Evolutionary conservation across 2,329 filamentous ascomycete genomes (phyloP).

Genomic region (Xylaria arbuscula): DNA sequence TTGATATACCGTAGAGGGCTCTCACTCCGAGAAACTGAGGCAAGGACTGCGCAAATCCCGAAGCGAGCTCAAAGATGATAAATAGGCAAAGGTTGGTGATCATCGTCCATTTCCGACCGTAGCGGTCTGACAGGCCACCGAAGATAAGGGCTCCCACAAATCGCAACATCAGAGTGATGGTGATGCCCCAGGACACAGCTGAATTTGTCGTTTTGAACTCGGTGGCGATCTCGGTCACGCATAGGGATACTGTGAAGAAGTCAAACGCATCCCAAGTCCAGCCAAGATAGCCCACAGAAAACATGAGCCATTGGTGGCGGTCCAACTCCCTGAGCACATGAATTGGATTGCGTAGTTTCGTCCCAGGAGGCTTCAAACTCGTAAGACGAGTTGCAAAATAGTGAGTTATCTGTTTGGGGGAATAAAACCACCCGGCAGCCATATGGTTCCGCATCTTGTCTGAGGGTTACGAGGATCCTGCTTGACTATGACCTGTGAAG

Average conservation of each 20-base stretch:
- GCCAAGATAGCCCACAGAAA: slow-evolving; percentile 33
- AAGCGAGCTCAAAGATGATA: slow-evolving; percentile 38
- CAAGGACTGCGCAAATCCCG: slow-evolving; percentile 35
- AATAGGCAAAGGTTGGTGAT: slow-evolving; percentile 36
- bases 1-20: slow-evolving; percentile 39
- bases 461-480: not conserved
- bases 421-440: slow-evolving; percentile 44
- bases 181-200: slow-evolving; percentile 38
- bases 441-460: slow-evolving; percentile 41
- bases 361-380: slow-evolving; percentile 50
- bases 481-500: not conserved
- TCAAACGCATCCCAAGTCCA: slow-evolving; percentile 41
- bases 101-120: slow-evolving; percentile 38
- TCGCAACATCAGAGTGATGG: slow-evolving; percentile 38
- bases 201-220: slow-evolving; percentile 37
- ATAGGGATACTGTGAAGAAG: slow-evolving; percentile 37
- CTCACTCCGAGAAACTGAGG: slow-evolving; percentile 37
- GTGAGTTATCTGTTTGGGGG: slow-evolving; percentile 47
- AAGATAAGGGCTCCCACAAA: slow-evolving; percentile 36
- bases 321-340: slow-evolving; percentile 46
- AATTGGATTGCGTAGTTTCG: slow-evolving; percentile 45
- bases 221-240: slow-evolving; percentile 38
- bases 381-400: slow-evolving; percentile 51
- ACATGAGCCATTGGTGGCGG: slow-evolving; percentile 49
- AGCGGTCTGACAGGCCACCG: slow-evolving; percentile 36